phyloP scores from a whole-genome alignment of 2,329 filamentous ascomycete species.

The Pseudogymnoascus sp. region DNA sequence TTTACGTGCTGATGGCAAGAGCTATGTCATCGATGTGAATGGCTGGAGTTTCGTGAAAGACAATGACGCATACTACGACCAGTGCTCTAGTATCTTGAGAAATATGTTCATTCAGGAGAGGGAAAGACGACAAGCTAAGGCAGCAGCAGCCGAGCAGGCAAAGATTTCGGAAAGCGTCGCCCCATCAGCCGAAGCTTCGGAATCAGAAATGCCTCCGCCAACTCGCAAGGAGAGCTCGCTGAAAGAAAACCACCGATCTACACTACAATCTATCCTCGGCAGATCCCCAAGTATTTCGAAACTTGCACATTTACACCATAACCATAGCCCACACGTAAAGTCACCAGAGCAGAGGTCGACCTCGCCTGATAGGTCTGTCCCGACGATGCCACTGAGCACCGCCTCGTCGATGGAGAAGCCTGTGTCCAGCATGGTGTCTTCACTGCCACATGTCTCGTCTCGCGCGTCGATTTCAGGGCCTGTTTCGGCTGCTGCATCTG shows the following conservation, averaged over 20 bases:
- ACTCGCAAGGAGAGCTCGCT: conserved; percentile 20
- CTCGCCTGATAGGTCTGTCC: not conserved
- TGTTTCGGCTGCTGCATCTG: not conserved
- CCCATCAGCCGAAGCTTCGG: conserved; percentile 14
- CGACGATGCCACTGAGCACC: not conserved
- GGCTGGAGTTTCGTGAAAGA: conserved; percentile 99
- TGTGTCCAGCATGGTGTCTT: not conserved
- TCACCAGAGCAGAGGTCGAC: not conserved
- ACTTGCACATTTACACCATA: conserved; percentile 35
- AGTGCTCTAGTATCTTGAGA: conserved; percentile 74
- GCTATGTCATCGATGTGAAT: conserved; percentile 97
- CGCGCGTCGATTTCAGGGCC: not conserved
- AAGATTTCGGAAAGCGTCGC: conserved; percentile 21
- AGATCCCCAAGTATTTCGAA: conserved; percentile 57
- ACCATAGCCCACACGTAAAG: not conserved
- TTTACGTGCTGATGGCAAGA: conserved; percentile 76
- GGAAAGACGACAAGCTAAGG: conserved; percentile 39
- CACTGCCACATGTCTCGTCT: not conserved
- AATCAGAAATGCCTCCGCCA: conserved; percentile 10
- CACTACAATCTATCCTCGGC: conserved; percentile 47
- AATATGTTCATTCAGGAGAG: conserved; percentile 83
- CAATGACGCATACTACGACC: conserved; percentile 96
- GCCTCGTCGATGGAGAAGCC: not conserved
- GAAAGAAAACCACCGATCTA: conserved; percentile 37
- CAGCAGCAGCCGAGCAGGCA: conserved; percentile 24